A percentile compares a stretch with the other conserved stretches of the same genome.
Evolutionary conservation across 805 yeast genomes (phyloP).

Genomic region (Nakazawaea anatomiae): DNA sequence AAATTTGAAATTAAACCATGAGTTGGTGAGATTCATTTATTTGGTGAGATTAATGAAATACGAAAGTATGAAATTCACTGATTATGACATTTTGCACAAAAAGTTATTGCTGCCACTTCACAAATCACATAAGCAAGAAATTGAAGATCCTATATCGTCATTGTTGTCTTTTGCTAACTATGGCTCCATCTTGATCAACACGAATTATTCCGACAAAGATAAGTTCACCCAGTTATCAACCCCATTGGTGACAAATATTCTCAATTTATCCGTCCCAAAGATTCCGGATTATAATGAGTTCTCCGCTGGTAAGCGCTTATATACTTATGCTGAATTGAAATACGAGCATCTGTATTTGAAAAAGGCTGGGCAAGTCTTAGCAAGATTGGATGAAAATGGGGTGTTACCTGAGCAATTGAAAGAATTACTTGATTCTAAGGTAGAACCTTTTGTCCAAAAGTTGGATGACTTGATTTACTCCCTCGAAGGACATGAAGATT

Average conservation of each 20-base stretch:
- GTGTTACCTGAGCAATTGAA: background rate
- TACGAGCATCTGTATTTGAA: conserved; percentile 7
- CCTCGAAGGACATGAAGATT: conserved; percentile 7
- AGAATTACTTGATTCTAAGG: background rate
- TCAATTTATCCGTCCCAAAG: background rate
- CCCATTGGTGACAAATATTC: background rate
- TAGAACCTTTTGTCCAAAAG: conserved; percentile 1
- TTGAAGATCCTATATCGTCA: background rate
- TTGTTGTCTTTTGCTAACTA: background rate
- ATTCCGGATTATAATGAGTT: background rate
- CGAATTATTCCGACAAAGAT: background rate
- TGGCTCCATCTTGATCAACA: background rate
- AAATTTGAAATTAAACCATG: background rate
- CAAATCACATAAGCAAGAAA: background rate
- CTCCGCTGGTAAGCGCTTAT: conserved; percentile 3
- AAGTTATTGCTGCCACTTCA: conserved; percentile 3
- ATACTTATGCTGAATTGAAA: background rate
- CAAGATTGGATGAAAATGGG: background rate
- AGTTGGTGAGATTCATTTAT: conserved; percentile 6
- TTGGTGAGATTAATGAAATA: conserved; percentile 4
- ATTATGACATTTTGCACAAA: background rate
- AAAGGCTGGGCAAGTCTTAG: background rate
- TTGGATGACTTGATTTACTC: conserved; percentile 1
- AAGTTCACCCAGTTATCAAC: background rate
- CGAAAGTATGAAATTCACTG: background rate